Conservation (phyloP, 2,329 filamentous ascomycete species). For the Trichoderma sp. region DNA sequence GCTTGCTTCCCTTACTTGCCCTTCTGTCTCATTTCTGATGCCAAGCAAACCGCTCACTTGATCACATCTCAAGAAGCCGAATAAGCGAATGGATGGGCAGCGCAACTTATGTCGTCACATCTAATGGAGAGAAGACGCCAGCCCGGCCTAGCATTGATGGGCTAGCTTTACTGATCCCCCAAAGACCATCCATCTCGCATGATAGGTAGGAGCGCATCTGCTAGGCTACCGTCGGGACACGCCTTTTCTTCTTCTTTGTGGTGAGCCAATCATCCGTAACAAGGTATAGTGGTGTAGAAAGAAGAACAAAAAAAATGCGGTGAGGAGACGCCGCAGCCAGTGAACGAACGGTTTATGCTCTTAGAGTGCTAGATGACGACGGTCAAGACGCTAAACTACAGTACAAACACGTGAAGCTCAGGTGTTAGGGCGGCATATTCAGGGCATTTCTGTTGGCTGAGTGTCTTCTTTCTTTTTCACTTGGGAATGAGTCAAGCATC, state of each 20-base stretch:
- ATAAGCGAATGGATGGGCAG: constrained; percentile 14
- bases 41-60: neutral
- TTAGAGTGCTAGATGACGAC: constrained; percentile 19
- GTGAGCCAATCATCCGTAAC: constrained; percentile 1
- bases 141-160: neutral
- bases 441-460: constrained; percentile 12
- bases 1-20: neutral
- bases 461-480: neutral
- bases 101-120: constrained; percentile 22
- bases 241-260: neutral
- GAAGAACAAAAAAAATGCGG: constrained; percentile 27
- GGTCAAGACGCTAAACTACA: constrained; percentile 13
- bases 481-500: neutral
- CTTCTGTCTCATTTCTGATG: neutral
- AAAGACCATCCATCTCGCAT: constrained; percentile 29
- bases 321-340: constrained; percentile 26
- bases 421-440: constrained; percentile 10
- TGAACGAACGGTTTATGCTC: constrained; percentile 5
- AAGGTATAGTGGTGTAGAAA: neutral
- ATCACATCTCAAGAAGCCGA: constrained; percentile 23
- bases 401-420: neutral
- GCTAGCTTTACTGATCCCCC: neutral
- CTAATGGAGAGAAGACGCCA: constrained; percentile 8
- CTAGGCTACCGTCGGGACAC: constrained; percentile 31
- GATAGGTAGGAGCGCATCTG: constrained; percentile 25